These are phyloP conservation scores for Parascedosporium putredinis DNA, from an alignment of 2,329 filamentous ascomycete genomes.

Conservation along the genomic window DNA sequence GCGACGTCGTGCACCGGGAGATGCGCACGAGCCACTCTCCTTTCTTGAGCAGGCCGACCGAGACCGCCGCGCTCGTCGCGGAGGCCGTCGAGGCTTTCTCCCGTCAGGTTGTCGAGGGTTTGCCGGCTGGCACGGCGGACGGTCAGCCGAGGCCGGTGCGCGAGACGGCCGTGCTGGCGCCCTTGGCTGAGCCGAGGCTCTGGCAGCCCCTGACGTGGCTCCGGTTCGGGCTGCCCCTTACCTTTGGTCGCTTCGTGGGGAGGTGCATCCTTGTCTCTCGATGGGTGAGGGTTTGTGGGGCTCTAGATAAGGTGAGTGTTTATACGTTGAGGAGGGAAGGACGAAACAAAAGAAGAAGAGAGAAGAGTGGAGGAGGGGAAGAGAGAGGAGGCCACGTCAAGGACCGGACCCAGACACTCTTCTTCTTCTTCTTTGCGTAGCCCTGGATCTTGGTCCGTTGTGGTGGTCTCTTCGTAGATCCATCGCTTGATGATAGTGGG, in stretches of 20 bases:
- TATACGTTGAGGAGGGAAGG: no score
- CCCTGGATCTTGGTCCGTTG: no score
- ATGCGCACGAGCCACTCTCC: conserved; percentile 36
- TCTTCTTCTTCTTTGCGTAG: no score
- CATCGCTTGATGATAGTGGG: no score
- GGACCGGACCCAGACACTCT: no score
- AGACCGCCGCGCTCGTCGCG: conserved; percentile 25
- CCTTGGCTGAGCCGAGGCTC: not conserved
- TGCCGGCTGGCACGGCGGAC: no score
- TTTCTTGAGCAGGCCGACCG: conserved; percentile 33
- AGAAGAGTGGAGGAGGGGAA: no score
- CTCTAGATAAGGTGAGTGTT: not conserved
- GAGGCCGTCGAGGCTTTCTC: conserved; percentile 11
- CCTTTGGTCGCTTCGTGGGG: conserved; percentile 3
- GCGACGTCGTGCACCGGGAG: conserved; percentile 25
- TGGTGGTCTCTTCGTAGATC: no score
- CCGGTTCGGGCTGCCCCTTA: not conserved
- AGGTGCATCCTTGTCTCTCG: not conserved
- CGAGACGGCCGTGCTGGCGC: not conserved
- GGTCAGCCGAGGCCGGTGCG: not conserved
- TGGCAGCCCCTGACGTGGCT: not conserved
- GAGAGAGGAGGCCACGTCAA: no score
- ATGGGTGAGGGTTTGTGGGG: not conserved
- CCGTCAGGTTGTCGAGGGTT: not conserved
- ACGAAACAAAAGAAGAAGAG: no score